These are phyloP conservation scores for Nepenthes alata DNA, from an alignment of 179 eudicot genomes.

Conservation along the genomic window DNA sequence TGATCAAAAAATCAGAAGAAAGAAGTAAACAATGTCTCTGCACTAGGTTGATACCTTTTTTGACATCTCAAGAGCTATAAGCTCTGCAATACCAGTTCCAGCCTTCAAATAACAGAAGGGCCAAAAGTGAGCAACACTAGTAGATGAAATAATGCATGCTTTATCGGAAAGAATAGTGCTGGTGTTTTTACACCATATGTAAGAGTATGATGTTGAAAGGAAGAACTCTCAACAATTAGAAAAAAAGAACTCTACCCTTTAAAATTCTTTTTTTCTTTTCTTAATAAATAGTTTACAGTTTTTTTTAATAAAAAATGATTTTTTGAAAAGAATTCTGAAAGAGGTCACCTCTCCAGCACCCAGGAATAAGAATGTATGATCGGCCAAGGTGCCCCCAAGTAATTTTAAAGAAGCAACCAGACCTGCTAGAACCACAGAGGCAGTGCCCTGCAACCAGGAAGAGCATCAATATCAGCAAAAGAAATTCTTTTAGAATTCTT, in stretches of 20 bases:
- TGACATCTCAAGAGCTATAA: conserved; percentile 79
- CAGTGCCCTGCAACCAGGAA: conserved; percentile 63
- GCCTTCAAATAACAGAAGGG: conserved; percentile 40
- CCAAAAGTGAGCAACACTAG: conserved; percentile 7
- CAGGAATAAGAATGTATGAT: conserved; percentile 74
- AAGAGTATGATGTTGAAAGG: not conserved
- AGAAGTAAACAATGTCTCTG: not conserved
- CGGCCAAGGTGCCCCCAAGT: conserved; percentile 76
- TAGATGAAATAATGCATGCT: not conserved
- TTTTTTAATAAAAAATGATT: not conserved
- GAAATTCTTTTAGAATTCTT: not conserved
- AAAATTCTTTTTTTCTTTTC: too few species aligned
- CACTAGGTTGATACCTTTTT: conserved; percentile 46
- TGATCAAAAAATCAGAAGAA: not conserved
- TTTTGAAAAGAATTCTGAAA: not conserved
- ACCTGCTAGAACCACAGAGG: conserved; percentile 89
- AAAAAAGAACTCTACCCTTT: too few species aligned
- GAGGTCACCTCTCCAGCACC: conserved; percentile 90
- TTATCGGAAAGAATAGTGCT: not conserved
- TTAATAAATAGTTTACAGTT: not conserved
- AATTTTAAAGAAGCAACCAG: conserved; percentile 66
- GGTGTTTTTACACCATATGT: not conserved
- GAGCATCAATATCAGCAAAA: not conserved
- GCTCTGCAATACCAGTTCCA: conserved; percentile 96
- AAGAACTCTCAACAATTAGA: not conserved